Percentiles rank a stretch among this genome's conserved stretches.
Evolutionary conservation across 495 filamentous ascomycete genomes (phyloP).

Genomic region (Lasiosphaeria miniovina): DNA sequence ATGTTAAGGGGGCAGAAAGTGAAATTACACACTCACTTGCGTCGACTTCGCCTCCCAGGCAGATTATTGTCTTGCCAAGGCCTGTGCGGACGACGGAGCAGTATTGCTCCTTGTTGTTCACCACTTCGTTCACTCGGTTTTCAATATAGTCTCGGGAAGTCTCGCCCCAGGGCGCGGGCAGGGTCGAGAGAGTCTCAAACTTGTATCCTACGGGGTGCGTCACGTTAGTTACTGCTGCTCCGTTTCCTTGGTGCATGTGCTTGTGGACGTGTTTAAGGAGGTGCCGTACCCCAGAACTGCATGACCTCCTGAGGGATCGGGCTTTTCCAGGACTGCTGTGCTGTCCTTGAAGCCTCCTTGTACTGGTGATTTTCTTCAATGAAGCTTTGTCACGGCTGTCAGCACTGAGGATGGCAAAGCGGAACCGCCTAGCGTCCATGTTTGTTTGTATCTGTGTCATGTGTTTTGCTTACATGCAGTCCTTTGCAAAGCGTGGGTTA

Average conservation of each 20-base stretch:
- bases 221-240: not conserved
- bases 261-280: not conserved
- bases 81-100: slow-evolving; percentile 89
- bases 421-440: not conserved
- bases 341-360: slow-evolving; percentile 54
- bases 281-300: slow-evolving; percentile 56
- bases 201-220: slow-evolving; percentile 71
- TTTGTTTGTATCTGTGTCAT: not conserved
- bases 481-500: slow-evolving; percentile 46
- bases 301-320: slow-evolving; percentile 40
- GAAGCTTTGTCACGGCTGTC: slow-evolving; percentile 55
- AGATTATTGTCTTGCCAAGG: slow-evolving; percentile 65
- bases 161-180: slow-evolving; percentile 69
- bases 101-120: slow-evolving; percentile 88
- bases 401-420: slow-evolving; percentile 1
- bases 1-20: not conserved
- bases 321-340: slow-evolving; percentile 55
- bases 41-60: slow-evolving; percentile 95
- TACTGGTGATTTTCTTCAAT: slow-evolving; percentile 85
- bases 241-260: no score
- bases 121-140: slow-evolving; percentile 60
- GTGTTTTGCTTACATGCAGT: slow-evolving; percentile 64
- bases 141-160: slow-evolving; percentile 75
- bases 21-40: slow-evolving; percentile 53
- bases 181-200: slow-evolving; percentile 81